Percentiles rank a stretch among this genome's conserved stretches.
Evolutionary conservation across 2,329 filamentous ascomycete species (phyloP).

Genomic region (Juglanconis oblonga): DNA sequence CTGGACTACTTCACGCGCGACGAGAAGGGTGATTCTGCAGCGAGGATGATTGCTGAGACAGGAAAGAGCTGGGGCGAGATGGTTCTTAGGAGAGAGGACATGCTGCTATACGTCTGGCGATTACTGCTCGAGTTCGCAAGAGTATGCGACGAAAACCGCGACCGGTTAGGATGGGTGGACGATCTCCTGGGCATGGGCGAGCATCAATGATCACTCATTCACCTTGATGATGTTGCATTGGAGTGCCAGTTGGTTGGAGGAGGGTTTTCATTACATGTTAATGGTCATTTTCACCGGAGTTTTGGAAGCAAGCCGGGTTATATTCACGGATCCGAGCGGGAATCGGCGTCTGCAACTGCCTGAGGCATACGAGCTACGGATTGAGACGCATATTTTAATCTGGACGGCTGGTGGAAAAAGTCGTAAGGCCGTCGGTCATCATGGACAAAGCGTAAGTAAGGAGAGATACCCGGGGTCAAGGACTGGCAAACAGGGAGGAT

Average conservation of each 20-base stretch:
- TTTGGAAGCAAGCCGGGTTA: neutral
- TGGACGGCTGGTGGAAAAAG: neutral
- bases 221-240: neutral
- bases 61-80: constrained; percentile 60
- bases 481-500: too few species aligned
- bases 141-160: constrained; percentile 43
- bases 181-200: constrained; percentile 30
- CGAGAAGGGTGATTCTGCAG: constrained; percentile 49
- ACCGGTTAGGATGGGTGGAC: constrained; percentile 41
- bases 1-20: constrained; percentile 64
- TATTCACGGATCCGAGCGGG: neutral
- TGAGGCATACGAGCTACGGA: neutral
- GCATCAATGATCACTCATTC: neutral
- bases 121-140: constrained; percentile 57
- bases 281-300: neutral
- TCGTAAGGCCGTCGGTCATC: neutral
- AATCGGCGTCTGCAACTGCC: neutral
- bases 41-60: constrained; percentile 55
- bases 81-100: constrained; percentile 62
- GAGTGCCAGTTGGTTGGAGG: neutral
- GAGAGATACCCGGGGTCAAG: too few species aligned
- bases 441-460: neutral
- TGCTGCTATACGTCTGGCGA: constrained; percentile 63
- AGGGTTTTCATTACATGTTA: neutral
- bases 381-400: neutral